Conservation (phyloP, 805 yeast genomes). For the Blastobotrys mokoenaii region DNA sequence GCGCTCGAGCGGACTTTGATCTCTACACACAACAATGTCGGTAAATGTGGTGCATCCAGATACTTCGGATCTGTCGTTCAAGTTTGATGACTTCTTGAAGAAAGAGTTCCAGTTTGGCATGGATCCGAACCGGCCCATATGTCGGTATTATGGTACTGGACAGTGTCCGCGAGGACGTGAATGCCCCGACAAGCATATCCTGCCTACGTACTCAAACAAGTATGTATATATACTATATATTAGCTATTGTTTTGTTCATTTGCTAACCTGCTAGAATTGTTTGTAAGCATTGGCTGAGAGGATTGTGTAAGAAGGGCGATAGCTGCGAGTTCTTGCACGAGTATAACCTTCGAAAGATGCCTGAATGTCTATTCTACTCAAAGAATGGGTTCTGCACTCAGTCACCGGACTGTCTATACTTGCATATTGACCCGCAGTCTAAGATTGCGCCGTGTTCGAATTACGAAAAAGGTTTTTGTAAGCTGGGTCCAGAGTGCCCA, state of each 20-base stretch:
- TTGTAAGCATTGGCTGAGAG: constrained; percentile 97
- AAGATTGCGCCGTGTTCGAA: constrained; percentile 83
- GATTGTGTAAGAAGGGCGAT: constrained; percentile 92
- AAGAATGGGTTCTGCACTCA: constrained; percentile 71
- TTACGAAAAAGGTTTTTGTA: constrained; percentile 84
- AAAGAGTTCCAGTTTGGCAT: constrained; percentile 74
- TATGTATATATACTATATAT: too few relatives aligned
- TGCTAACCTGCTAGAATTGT: constrained; percentile 41
- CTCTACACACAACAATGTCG: background rate
- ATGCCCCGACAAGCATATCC: constrained; percentile 82
- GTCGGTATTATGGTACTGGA: constrained; percentile 62
- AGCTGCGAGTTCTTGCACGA: constrained; percentile 96
- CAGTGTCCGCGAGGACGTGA: constrained; percentile 79
- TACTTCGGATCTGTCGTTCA: constrained; percentile 38
- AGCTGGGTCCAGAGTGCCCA: constrained; percentile 79
- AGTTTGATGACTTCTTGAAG: constrained; percentile 76
- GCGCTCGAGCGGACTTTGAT: background rate
- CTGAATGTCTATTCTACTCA: constrained; percentile 85
- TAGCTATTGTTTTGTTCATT: too few relatives aligned
- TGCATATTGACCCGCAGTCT: constrained; percentile 83
- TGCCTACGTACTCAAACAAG: constrained; percentile 55
- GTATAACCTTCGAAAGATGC: constrained; percentile 88
- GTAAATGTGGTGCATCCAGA: constrained; percentile 31
- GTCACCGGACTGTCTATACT: constrained; percentile 85
- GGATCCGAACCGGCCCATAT: constrained; percentile 84